Conservation (phyloP, 2,329 filamentous ascomycete species). For the Microcyclospora tardicrescens region DNA sequence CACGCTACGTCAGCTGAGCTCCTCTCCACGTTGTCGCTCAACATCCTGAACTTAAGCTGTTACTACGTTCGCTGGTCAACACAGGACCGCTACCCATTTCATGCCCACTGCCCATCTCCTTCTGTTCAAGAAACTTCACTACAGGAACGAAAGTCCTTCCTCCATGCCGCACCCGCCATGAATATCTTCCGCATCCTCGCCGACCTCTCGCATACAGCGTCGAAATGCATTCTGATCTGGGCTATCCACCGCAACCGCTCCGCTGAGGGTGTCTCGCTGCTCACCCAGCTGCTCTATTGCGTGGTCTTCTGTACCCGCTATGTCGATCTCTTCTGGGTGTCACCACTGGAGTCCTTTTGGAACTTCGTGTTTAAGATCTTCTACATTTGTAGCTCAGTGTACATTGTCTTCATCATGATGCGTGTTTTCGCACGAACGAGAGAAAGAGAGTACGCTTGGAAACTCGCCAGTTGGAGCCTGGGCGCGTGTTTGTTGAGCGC, state of each 20-base stretch:
- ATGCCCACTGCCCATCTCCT: too few relatives aligned
- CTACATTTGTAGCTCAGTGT: conserved; percentile 72
- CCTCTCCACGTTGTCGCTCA: too few relatives aligned
- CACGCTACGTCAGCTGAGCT: too few relatives aligned
- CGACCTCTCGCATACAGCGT: conserved; percentile 72
- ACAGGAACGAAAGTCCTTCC: too few relatives aligned
- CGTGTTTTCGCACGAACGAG: conserved; percentile 74
- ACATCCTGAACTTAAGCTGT: too few relatives aligned
- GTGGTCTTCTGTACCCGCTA: conserved; percentile 79
- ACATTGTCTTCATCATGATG: conserved; percentile 81
- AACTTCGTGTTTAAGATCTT: conserved; percentile 80
- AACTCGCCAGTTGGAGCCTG: conserved; percentile 60
- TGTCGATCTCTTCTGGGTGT: conserved; percentile 49
- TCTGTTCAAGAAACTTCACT: too few relatives aligned
- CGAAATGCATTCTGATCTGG: conserved; percentile 82
- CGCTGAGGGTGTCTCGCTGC: conserved; percentile 80
- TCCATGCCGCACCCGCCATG: too few relatives aligned
- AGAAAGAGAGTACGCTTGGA: conserved; percentile 88
- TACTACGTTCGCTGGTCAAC: too few relatives aligned
- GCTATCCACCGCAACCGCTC: conserved; percentile 80
- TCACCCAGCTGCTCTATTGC: conserved; percentile 80
- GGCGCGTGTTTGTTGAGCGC: conserved; percentile 52
- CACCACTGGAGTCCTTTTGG: conserved; percentile 38
- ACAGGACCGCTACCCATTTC: too few relatives aligned
- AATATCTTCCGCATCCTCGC: conserved; percentile 55